Base-by-base conservation (phyloP, 768 basidiomycete genomes). In the Tephrocybe sp. region DNA sequence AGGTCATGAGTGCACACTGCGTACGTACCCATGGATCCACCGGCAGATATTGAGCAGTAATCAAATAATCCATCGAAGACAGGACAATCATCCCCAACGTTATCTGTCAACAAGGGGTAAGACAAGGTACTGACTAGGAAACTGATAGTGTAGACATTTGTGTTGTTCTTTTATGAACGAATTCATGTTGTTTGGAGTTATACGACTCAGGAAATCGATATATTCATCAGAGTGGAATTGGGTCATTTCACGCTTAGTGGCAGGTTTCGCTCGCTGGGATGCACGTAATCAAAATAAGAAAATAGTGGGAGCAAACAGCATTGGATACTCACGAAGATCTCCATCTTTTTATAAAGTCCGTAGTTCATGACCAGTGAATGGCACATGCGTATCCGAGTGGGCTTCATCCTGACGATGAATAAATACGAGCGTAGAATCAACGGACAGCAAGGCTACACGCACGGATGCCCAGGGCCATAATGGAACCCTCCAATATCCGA, bases 281-380 rank as follows among this genome's bases (percentile, higher is more conserved):
- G n/a, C n/a, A n/a, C n/a, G n/a, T n/a, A n/a, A n/a, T n/a, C n/a
- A n/a, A n/a, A n/a, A n/a, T 20, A 3, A 61, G 25, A 37, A 48
- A 46, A 15, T 24, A 20, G 15, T 38, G 20, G 24, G 11, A n/a
- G n/a, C 20, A 12, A 18, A 21, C 47, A 36, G 26, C 24, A n/a
- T 17, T 9, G n/a, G 17, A 6, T 45, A 78, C 97, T 61, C 64
- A 98, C 97, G 62, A 98, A 99, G 58, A 99, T 99, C 70, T 99
- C 97, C 97, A 99, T 99, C 73, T 94, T 94, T 73, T 98, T 98
- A 76, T 99, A 99, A 15, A 99, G 73, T 17, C 95, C 94, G 68
- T 98, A 98, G 72, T 98, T 99, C 97, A 99, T 99, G 50, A 99
- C 97, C 46, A 99, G 78, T 10, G 95, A 95, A 72, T 99, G 97